Conservation (phyloP, 768 basidiomycete species). For the Agaricus blazei region DNA sequence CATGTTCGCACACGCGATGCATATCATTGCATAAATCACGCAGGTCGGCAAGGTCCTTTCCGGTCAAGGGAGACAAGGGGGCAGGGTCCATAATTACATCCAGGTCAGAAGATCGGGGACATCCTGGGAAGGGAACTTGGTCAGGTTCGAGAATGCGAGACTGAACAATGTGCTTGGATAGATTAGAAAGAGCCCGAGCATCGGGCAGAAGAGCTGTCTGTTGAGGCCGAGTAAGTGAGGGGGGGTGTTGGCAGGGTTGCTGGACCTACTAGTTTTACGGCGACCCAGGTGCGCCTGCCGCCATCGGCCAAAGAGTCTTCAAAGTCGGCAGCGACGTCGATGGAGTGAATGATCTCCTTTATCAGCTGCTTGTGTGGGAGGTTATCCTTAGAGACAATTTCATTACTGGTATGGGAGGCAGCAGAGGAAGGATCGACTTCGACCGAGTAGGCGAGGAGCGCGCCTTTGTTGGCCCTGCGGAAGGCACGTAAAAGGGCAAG, state of each 20-base stretch:
- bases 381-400: constrained; percentile 16
- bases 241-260: constrained; percentile 32
- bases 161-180: constrained; percentile 54
- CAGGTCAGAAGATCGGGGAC: constrained; percentile 54
- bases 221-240: not conserved
- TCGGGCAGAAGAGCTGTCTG: constrained; percentile 66
- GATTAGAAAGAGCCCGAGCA: constrained; percentile 50
- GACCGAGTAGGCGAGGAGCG: constrained; percentile 79
- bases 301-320: constrained; percentile 45
- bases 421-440: constrained; percentile 53
- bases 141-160: constrained; percentile 30
- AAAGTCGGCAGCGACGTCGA: constrained; percentile 78
- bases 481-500: constrained; percentile 60
- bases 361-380: constrained; percentile 58
- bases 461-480: constrained; percentile 65
- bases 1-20: constrained; percentile 56
- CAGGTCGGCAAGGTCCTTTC: constrained; percentile 56
- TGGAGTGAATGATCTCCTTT: constrained; percentile 68
- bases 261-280: constrained; percentile 56
- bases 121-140: constrained; percentile 63
- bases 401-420: constrained; percentile 14
- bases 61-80: constrained; percentile 29
- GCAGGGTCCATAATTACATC: constrained; percentile 38
- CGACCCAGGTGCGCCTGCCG: constrained; percentile 73
- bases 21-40: constrained; percentile 60